Base-by-base conservation (phyloP, 371 early-diverging fungal species). In the Umbelopsis sp. region DNA sequence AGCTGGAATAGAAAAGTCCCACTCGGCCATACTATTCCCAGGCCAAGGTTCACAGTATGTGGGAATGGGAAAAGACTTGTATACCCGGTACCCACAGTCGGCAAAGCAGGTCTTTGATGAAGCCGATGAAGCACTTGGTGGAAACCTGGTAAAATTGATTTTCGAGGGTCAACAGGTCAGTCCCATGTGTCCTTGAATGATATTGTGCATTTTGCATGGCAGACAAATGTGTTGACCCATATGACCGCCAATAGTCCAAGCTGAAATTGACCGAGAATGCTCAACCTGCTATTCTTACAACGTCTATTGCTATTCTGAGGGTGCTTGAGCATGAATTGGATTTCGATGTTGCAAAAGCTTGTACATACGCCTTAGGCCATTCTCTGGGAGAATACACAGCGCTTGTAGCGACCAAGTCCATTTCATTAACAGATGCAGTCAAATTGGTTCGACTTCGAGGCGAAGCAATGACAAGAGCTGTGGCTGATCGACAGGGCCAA, bases 321-420 rank as follows among this genome's bases (percentile, higher is more conserved):
- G 96, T 96, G 1, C 80, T 98, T 38, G 92, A 97, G 78, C 80
- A 81, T 0, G 96, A 94, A 41, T 89, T 86, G 57, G 96, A 92
- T 1, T 92, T 94, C 73, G 88, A 92, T 70, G 77, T 92, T n/a
- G 80, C 82, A 3, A 83, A 89, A 14, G 74, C 87, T 11, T 93
- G 91, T 70, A 85, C 89, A 9, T 92, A 89, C 81, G 92, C 92
- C 0, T 78, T 97, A 48, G 98, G 98, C 1, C 97, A 98, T 70
- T 95, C 96, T 18, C 81, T 98, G 1, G 98, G 98, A n/a, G 97
- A 98, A 80, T 98, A 96, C 70, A 85, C 93, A 18, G 96, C 96
- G 2, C 79, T 95, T 10, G 92, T 96, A 0, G 96, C 95, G 1
- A 87, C 96, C 9, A 81, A 87, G 25, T 80, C 94, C 0, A 71